Evolutionary conservation across 495 filamentous ascomycete genomes (phyloP).

Genomic region (Penicillium egyptiacum): DNA sequence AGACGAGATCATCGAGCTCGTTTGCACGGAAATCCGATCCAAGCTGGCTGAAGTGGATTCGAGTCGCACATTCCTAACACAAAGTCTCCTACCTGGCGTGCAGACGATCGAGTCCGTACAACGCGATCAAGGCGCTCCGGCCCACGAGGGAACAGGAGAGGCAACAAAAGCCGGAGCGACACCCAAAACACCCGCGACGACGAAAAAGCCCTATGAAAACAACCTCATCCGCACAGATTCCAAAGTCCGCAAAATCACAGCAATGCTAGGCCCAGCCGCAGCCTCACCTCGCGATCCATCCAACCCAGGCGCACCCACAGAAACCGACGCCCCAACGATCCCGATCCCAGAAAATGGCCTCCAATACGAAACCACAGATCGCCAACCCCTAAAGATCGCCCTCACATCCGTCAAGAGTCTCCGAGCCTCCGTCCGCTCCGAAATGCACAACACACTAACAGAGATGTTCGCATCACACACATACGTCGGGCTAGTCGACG

Average conservation of each 20-base stretch:
- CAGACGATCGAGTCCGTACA: slow-evolving; percentile 36
- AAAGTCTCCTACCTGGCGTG: slow-evolving; percentile 77
- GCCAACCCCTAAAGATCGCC: slow-evolving; percentile 65
- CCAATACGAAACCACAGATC: slow-evolving; percentile 70
- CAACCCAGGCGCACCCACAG: slow-evolving; percentile 15
- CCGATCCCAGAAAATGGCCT: slow-evolving; percentile 47
- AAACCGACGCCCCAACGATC: slow-evolving; percentile 20
- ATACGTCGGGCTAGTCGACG: slow-evolving; percentile 92
- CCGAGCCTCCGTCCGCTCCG: slow-evolving; percentile 73
- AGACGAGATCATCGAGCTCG: slow-evolving; percentile 88
- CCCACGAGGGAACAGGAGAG: slow-evolving; percentile 19
- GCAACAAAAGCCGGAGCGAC: slow-evolving; percentile 11
- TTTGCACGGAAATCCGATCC: slow-evolving; percentile 77
- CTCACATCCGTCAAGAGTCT: slow-evolving; percentile 81
- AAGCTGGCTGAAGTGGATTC: slow-evolving; percentile 88
- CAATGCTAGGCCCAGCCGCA: slow-evolving; percentile 69
- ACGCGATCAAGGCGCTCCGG: slow-evolving; percentile 10
- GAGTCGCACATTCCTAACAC: slow-evolving; percentile 90
- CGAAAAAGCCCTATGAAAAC: slow-evolving; percentile 75
- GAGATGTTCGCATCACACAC: slow-evolving; percentile 88
- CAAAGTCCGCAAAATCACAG: slow-evolving; percentile 89
- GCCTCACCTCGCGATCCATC: slow-evolving; percentile 20
- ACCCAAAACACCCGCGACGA: slow-evolving; percentile 43
- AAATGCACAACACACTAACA: slow-evolving; percentile 86
- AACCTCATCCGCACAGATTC: slow-evolving; percentile 90